Base-by-base conservation (phyloP, 1,284 basidiomycete species). In the Mycena citricolor region DNA sequence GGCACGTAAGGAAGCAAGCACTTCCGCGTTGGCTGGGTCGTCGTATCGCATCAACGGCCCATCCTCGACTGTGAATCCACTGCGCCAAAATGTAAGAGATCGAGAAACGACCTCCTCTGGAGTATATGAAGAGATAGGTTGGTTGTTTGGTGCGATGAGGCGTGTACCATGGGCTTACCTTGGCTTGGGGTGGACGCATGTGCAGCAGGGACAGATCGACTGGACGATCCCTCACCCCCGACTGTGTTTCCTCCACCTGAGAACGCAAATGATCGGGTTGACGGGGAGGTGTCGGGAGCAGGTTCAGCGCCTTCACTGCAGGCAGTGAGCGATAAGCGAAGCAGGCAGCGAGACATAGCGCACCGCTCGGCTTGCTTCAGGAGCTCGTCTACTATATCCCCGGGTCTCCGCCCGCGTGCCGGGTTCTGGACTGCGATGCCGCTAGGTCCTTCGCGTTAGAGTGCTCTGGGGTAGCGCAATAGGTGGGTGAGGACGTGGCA, bases 61-160 rank as follows among this genome's bases (percentile, higher is more conserved):
- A 55, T 94, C 91, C 57, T 95, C 93, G 44, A 99, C 81, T 33
- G 85, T 87, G 67, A 98, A 98, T 0, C 95, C 95, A 54, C 98
- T 81, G 25, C 84, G 76, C 95, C 97, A 99, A 66, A 99, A 93
- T 0, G 89, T 95, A 26, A 98, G 71, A 44, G 83, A 77, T 10
- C 95, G 83, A 34, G 86, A 79, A 0, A 78, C 36, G 20, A 25
- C 87, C 19, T 81, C 79, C 17, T 73, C 77, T 36, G 69, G 70
- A 5, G 59, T 52, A 10, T 65, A 63, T 46, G 14, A 29, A 29
- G 16, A 12, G 5, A 13, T 11, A 17, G 28, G 28, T 42, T n/a
- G 14, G 29, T 16, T 50, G 31, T 22, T 26, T 44, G 28, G 39
- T 40, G 40, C 23, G 11, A 30, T 25, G 14, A 39, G 23, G 17